phyloP scores from a whole-genome alignment of 2,329 filamentous ascomycete genomes.

The Gaeumannomyces sp. region DNA sequence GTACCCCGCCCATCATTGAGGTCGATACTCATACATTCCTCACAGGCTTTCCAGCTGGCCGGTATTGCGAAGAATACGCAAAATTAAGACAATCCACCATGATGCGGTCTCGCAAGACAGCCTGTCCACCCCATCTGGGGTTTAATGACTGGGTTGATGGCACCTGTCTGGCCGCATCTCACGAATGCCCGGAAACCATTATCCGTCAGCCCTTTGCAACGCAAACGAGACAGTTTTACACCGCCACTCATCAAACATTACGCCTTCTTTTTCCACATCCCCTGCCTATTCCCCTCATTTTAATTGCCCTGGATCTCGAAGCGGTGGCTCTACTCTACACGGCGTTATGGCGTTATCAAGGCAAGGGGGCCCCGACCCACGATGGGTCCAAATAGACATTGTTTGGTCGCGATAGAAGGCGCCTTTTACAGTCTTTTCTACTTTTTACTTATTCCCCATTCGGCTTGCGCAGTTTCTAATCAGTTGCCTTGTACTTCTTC shows the following conservation, averaged over 20 bases:
- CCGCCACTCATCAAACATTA: too few species aligned
- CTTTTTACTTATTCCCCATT: constrained; percentile 4
- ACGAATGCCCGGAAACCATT: not conserved
- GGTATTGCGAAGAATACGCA: not conserved
- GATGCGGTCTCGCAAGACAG: too few species aligned
- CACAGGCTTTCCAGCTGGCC: not conserved
- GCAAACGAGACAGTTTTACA: not conserved
- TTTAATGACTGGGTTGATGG: too few species aligned
- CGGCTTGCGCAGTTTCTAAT: constrained; percentile 20
- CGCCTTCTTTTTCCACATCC: not conserved
- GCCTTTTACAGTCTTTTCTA: not conserved
- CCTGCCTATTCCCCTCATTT: not conserved
- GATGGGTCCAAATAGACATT: not conserved
- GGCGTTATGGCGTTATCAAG: not conserved
- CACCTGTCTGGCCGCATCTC: too few species aligned
- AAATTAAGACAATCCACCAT: not conserved
- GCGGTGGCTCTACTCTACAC: not conserved
- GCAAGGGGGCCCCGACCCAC: not conserved
- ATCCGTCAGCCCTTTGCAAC: not conserved
- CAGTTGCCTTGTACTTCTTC: constrained; percentile 54
- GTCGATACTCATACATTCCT: not conserved
- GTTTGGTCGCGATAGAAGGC: not conserved
- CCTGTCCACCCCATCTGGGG: too few species aligned
- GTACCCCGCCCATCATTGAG: not conserved
- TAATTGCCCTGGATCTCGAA: not conserved